A percentile compares a stretch with the other conserved stretches of the same genome.
Evolutionary conservation across 805 yeast species (phyloP).

Genomic region (Nakazawaea siamensis): DNA sequence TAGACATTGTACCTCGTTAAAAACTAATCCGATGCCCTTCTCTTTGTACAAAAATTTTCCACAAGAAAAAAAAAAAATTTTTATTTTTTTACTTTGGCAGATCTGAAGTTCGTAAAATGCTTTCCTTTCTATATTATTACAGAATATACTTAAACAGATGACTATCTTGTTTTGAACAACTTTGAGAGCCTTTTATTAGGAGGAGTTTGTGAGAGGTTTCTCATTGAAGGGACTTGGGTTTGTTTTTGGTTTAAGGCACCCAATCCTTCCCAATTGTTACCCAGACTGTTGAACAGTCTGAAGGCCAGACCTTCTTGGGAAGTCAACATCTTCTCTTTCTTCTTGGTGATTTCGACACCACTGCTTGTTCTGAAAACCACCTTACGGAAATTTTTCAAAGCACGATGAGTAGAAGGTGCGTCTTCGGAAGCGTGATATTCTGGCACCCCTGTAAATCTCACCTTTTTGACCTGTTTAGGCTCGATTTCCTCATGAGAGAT

Average conservation of each 20-base stretch:
- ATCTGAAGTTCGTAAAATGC: background rate
- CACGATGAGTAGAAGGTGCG: conserved; percentile 35
- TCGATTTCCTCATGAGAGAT: conserved; percentile 5
- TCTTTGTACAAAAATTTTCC: background rate
- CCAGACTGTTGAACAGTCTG: conserved; percentile 16
- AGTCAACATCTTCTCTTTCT: conserved; percentile 21
- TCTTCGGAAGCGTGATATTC: conserved; percentile 46
- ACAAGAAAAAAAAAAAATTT: background rate
- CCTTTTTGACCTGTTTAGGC: conserved; percentile 26
- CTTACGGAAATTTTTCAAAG: conserved; percentile 26
- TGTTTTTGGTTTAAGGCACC: conserved; percentile 4
- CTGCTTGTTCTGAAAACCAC: conserved; percentile 22
- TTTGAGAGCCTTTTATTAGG: conserved; percentile 15
- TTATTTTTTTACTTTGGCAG: background rate
- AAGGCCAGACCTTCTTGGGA: conserved; percentile 29
- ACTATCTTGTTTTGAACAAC: conserved; percentile 17
- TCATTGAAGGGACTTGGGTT: conserved; percentile 8
- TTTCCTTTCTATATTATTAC: too few species aligned
- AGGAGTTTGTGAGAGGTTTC: conserved; percentile 3
- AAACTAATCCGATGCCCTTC: background rate
- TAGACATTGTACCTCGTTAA: background rate
- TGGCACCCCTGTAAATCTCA: conserved; percentile 44
- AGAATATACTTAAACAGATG: background rate
- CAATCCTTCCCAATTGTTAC: conserved; percentile 8
- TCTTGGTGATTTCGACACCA: conserved; percentile 14